A percentile compares a stretch with the other conserved stretches of the same genome.
Evolutionary conservation across 2,329 filamentous ascomycete genomes (phyloP).

Genomic region (Botrytis cinerea): DNA sequence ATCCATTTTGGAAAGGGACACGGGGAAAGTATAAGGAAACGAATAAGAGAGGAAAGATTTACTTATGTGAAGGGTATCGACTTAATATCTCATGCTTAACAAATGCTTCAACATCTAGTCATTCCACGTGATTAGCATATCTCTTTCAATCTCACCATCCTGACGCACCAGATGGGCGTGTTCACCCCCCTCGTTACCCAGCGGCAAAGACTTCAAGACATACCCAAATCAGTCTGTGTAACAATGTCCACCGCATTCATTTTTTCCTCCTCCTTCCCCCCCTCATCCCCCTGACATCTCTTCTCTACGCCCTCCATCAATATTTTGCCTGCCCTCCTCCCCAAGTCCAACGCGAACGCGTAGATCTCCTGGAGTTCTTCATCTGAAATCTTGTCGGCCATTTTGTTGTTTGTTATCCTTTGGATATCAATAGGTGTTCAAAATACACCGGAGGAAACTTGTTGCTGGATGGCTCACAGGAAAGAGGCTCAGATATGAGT

Average conservation of each 20-base stretch:
- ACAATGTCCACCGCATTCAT: conserved; percentile 77
- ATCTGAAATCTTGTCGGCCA: conserved; percentile 12
- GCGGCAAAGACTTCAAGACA: conserved; percentile 27
- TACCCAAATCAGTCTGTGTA: conserved; percentile 74
- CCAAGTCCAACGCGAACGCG: conserved; percentile 68
- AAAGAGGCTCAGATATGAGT: background rate
- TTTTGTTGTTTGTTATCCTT: background rate
- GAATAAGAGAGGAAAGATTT: conserved; percentile 35
- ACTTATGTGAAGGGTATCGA: conserved; percentile 68
- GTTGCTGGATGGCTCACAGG: background rate
- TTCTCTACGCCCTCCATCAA: conserved; percentile 64
- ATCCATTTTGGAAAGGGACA: background rate
- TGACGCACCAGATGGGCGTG: background rate
- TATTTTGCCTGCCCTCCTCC: conserved; percentile 67
- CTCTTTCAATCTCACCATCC: background rate
- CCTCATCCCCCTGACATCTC: conserved; percentile 43
- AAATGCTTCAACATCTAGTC: conserved; percentile 68
- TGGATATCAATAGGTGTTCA: background rate
- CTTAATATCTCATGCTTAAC: conserved; percentile 60
- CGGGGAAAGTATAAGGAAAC: background rate
- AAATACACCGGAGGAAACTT: background rate
- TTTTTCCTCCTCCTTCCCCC: conserved; percentile 56
- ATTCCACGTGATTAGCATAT: conserved; percentile 26
- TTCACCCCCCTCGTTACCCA: background rate
- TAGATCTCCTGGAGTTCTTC: conserved; percentile 65